Conservation (phyloP, 768 basidiomycete species). For the Crucibulum laeve region DNA sequence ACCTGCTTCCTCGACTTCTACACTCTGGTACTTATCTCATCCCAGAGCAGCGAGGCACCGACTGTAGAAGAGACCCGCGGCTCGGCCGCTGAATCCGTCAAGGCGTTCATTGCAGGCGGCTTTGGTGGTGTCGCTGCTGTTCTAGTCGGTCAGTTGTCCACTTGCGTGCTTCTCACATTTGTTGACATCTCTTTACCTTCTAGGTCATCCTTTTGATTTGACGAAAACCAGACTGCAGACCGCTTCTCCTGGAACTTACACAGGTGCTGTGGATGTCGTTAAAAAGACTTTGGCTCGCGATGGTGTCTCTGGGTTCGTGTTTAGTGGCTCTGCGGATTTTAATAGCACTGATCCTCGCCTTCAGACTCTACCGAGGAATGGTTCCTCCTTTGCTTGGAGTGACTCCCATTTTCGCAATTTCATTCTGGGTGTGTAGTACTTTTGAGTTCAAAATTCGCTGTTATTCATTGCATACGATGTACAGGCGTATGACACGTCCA, state of each 20-base stretch:
- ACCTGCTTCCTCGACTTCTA: neutral
- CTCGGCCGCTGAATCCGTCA: constrained; percentile 47
- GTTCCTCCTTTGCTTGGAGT: constrained; percentile 92
- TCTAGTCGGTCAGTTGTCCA: constrained; percentile 69
- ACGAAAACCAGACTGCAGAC: constrained; percentile 97
- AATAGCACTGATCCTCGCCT: neutral
- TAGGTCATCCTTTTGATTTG: constrained; percentile 96
- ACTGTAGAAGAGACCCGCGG: constrained; percentile 28
- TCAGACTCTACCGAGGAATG: constrained; percentile 86
- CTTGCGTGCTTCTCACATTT: neutral
- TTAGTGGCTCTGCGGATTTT: too few relatives aligned
- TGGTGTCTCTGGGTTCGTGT: constrained; percentile 76
- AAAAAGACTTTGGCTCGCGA: constrained; percentile 88
- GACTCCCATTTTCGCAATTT: constrained; percentile 96
- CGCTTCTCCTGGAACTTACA: constrained; percentile 83
- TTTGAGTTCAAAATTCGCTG: constrained; percentile 4
- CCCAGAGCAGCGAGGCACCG: constrained; percentile 32
- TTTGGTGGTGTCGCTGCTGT: constrained; percentile 87
- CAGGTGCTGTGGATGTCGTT: constrained; percentile 90
- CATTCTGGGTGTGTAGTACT: constrained; percentile 79
- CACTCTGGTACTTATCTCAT: neutral
- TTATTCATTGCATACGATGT: constrained; percentile 1
- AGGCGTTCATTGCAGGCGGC: constrained; percentile 92
- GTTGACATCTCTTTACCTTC: neutral
- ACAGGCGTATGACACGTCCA: constrained; percentile 92